Conservation (phyloP, 352 stramenopile species). For the Globisporangium canariense region DNA sequence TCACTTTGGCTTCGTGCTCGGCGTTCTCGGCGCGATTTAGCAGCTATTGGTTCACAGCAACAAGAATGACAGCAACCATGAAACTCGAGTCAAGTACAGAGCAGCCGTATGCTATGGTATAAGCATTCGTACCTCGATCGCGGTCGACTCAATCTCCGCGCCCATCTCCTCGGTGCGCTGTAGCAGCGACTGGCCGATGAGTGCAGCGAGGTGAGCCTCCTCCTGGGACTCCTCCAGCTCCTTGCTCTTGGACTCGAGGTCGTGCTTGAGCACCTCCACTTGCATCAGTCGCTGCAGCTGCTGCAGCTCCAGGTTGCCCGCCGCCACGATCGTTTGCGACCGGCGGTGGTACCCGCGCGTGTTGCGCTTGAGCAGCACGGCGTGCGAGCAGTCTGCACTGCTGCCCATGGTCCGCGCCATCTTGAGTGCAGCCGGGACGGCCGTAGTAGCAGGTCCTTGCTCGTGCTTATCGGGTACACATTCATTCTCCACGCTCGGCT, state of each 20-base stretch:
- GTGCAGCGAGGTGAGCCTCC: slow-evolving; percentile 41
- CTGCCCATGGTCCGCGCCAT: background rate
- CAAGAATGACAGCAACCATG: background rate
- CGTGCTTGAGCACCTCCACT: slow-evolving; percentile 43
- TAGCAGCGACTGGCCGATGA: slow-evolving; percentile 47
- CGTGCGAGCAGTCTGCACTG: slow-evolving; percentile 1
- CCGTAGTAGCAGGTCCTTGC: background rate
- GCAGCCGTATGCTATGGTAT: no score
- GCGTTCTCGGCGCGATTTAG: slow-evolving; percentile 36
- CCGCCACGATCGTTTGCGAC: slow-evolving; percentile 34
- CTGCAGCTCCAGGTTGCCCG: slow-evolving; percentile 31
- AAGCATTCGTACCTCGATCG: slow-evolving; percentile 12
- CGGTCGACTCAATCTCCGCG: slow-evolving; percentile 31
- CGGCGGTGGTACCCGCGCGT: slow-evolving; percentile 22
- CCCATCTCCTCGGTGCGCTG: slow-evolving; percentile 49
- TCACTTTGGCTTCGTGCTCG: slow-evolving; percentile 35
- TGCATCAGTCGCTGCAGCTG: slow-evolving; percentile 35
- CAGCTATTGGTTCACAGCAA: slow-evolving; percentile 17
- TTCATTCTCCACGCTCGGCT: background rate
- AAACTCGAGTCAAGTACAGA: background rate
- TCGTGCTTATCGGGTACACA: background rate
- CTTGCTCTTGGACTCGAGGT: slow-evolving; percentile 46
- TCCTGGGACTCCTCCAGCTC: slow-evolving; percentile 47
- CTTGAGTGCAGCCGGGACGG: background rate
- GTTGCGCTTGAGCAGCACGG: slow-evolving; percentile 9